phyloP scores from a whole-genome alignment of 495 filamentous ascomycete genomes.

The Stereocaulon alpinum region DNA sequence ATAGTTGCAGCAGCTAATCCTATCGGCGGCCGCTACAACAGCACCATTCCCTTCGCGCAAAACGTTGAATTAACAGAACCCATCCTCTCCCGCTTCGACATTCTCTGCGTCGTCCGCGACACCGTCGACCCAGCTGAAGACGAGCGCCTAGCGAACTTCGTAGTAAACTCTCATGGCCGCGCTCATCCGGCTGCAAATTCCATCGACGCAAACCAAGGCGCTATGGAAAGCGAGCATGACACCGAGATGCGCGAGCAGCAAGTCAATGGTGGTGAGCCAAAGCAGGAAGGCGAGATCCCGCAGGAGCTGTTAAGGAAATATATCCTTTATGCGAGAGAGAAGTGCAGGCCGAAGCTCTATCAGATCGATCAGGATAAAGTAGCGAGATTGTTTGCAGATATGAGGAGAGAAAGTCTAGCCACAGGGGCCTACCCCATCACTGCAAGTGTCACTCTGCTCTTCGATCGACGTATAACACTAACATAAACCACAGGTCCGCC shows the following conservation, averaged over 20 bases:
- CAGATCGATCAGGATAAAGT: slow-evolving; percentile 99
- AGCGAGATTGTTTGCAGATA: slow-evolving; percentile 86
- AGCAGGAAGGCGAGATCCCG: slow-evolving; percentile 69
- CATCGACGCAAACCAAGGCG: slow-evolving; percentile 44
- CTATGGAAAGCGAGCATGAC: slow-evolving; percentile 51
- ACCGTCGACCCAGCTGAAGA: slow-evolving; percentile 96
- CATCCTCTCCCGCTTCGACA: slow-evolving; percentile 97
- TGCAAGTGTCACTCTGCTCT: too few relatives aligned
- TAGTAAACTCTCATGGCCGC: slow-evolving; percentile 83
- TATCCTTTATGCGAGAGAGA: slow-evolving; percentile 89
- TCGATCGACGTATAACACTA: too few relatives aligned
- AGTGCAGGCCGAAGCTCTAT: slow-evolving; percentile 83
- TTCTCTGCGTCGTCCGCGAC: slow-evolving; percentile 93
- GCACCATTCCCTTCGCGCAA: slow-evolving; percentile 83
- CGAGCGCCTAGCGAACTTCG: slow-evolving; percentile 88
- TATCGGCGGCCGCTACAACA: slow-evolving; percentile 92
- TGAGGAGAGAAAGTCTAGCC: slow-evolving; percentile 82
- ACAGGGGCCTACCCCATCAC: slow-evolving; percentile 98
- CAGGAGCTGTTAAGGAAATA: slow-evolving; percentile 94
- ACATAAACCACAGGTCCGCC: slow-evolving; percentile 60
- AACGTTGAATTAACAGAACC: slow-evolving; percentile 98
- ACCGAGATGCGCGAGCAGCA: slow-evolving; percentile 32
- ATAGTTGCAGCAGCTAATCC: slow-evolving; percentile 98
- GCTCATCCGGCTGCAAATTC: slow-evolving; percentile 62
- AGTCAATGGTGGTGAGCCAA: slow-evolving; percentile 39